Evolutionary conservation across 352 stramenopile genomes (phyloP), one percentile per base, ranked within the genome.

Genomic region (Globisporangium cylindrosporum): DNA sequence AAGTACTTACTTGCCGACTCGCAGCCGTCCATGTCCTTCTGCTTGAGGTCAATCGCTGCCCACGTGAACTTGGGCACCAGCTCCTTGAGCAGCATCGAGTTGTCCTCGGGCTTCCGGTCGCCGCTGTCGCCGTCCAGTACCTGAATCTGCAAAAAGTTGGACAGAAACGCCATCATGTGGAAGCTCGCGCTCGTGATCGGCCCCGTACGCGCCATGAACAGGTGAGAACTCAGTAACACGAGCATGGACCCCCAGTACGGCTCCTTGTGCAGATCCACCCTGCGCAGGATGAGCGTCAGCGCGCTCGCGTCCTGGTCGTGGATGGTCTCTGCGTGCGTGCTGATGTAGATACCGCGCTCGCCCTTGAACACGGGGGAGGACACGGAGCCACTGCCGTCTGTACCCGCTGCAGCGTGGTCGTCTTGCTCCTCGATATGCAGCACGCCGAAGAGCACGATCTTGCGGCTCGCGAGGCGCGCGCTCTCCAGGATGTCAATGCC

Each of bases 11-110:
- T 73, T 18, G 82, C 71, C 15, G 81, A 86, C 60, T 93, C 81
- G 56, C 74, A 78, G 58, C 84, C 84, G 60, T 84, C 72, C 82
- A 93, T 89, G 64, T 93, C 82, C 70, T 93, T 91, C 62, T 89
- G 78, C 72, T 93, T 91, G 62, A 93, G 79, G 66, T 91, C 84
- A 59, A 93, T 62, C 1, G 84, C 84, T 10, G 75, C 81, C 84
- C 84, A 93, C 55, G 84, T 91, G 53, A 91, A 75, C 43, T 62
- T 71, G 22, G 84, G 84, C 57, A 79, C 65, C 29, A 93, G 61
- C n/a, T 79, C 79, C 63, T 78, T 76, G 48, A 91, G 68, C 65
- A 91, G 62, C 64, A 43, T 36, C 9, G 73, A 36, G 59, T 91
- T 89, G 57, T 66, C 62, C 9, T 86, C 72, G 15, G 32, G 60